Conservation (phyloP, 306 rosid species). For the Lupinus albus region DNA sequence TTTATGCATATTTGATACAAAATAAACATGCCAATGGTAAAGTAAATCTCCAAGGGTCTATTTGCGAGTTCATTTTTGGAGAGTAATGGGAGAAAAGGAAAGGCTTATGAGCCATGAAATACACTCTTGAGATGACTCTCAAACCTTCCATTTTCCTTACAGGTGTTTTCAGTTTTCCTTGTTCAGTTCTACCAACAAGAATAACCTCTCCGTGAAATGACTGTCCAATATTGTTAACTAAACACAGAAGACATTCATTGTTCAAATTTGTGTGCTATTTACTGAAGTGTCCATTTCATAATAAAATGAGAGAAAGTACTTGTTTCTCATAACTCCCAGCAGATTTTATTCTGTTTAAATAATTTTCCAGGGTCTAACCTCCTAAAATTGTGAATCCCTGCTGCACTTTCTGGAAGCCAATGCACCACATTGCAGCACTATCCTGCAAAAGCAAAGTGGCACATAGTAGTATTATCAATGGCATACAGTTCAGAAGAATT, state of each 20-base stretch:
- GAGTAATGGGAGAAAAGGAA: too few relatives aligned
- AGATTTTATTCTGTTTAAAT: constrained; percentile 6
- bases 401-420: constrained; percentile 84
- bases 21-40: constrained; percentile 4
- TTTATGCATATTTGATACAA: constrained; percentile 8
- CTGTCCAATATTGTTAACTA: not conserved
- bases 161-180: constrained; percentile 27
- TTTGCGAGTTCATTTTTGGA: constrained; percentile 37
- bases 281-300: constrained; percentile 1
- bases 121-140: constrained; percentile 41
- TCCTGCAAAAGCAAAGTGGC: constrained; percentile 57
- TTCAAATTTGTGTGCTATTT: not conserved
- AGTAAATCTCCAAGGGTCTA: constrained; percentile 30
- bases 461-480: constrained; percentile 27
- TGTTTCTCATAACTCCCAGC: constrained; percentile 13
- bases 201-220: constrained; percentile 1
- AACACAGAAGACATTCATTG: constrained; percentile 3
- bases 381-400: constrained; percentile 86
- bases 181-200: constrained; percentile 2
- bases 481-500: constrained; percentile 39
- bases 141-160: constrained; percentile 77
- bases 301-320: not conserved
- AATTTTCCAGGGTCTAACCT: constrained; percentile 59
- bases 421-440: constrained; percentile 87
- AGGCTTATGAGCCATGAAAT: too few relatives aligned